These are phyloP conservation scores for Globisporangium radiosum DNA, from an alignment of 352 stramenopile genomes.

Conservation along the genomic window DNA sequence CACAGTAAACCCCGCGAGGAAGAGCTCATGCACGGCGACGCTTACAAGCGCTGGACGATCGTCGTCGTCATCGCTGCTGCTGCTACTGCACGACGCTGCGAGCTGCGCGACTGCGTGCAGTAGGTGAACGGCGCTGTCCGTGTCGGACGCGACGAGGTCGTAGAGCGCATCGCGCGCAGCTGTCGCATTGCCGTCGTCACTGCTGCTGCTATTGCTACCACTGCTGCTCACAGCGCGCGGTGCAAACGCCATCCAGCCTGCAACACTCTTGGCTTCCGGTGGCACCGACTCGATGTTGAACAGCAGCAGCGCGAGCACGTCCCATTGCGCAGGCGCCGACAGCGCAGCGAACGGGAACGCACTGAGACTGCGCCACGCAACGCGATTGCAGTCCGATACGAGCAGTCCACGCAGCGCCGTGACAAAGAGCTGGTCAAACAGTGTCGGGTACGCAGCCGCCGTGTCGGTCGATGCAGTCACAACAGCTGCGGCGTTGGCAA, in stretches of 20 bases:
- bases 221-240: constrained; percentile 22
- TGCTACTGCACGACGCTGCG: constrained; percentile 22
- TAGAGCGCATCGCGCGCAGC: constrained; percentile 44
- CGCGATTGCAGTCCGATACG: constrained; percentile 67
- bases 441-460: constrained; percentile 52
- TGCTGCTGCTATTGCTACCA: constrained; percentile 16
- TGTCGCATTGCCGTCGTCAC: constrained; percentile 14
- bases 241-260: constrained; percentile 65
- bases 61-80: constrained; percentile 17
- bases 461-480: constrained; percentile 26
- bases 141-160: constrained; percentile 50
- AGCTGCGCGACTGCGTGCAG: constrained; percentile 59
- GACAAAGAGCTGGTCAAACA: constrained; percentile 84
- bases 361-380: constrained; percentile 65
- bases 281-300: constrained; percentile 71
- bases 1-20: constrained; percentile 55
- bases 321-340: constrained; percentile 74
- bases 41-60: constrained; percentile 38
- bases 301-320: constrained; percentile 65
- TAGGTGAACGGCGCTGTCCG: constrained; percentile 61
- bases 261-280: constrained; percentile 42
- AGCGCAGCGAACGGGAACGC: constrained; percentile 68
- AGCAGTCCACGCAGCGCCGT: constrained; percentile 71
- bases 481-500: constrained; percentile 50
- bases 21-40: constrained; percentile 60